A percentile compares a stretch with the other conserved stretches of the same genome.
phyloP scores from a whole-genome alignment of 805 yeast species.

The Myxozyma vanderwaltii region DNA sequence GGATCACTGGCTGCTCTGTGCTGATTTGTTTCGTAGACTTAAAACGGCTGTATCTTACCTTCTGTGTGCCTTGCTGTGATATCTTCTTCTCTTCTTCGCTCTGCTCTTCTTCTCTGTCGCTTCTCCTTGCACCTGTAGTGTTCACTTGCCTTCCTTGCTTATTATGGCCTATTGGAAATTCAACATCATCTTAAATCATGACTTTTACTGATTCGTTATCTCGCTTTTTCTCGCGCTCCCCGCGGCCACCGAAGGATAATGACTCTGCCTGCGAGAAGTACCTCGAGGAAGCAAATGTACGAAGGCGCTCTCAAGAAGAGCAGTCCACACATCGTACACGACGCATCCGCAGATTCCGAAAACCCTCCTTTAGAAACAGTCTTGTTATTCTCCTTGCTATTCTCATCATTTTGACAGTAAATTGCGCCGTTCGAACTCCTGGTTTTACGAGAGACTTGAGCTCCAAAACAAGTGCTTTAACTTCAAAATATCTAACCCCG shows the following conservation, averaged over 20 bases:
- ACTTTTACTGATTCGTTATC: background rate
- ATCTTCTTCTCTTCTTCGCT: background rate
- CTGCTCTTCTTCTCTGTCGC: background rate
- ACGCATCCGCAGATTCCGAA: background rate
- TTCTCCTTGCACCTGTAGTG: background rate
- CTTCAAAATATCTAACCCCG: background rate
- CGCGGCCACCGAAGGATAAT: background rate
- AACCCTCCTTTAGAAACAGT: background rate
- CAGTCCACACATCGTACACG: background rate
- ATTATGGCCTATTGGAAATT: background rate
- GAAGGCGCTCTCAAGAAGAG: background rate
- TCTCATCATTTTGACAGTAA: background rate
- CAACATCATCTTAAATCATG: background rate
- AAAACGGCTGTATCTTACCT: no score
- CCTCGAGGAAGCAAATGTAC: background rate
- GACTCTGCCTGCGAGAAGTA: background rate
- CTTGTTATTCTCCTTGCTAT: background rate
- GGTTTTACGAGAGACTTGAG: background rate
- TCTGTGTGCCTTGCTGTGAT: no score
- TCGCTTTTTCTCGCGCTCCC: background rate
- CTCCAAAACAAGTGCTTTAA: background rate
- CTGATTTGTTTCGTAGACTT: no score
- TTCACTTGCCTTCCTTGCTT: background rate
- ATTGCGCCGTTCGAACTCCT: no score
- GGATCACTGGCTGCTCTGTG: background rate